Evolutionary conservation across 169 alveolate species (phyloP).

Genomic region (Plasmodium reichenowi): DNA sequence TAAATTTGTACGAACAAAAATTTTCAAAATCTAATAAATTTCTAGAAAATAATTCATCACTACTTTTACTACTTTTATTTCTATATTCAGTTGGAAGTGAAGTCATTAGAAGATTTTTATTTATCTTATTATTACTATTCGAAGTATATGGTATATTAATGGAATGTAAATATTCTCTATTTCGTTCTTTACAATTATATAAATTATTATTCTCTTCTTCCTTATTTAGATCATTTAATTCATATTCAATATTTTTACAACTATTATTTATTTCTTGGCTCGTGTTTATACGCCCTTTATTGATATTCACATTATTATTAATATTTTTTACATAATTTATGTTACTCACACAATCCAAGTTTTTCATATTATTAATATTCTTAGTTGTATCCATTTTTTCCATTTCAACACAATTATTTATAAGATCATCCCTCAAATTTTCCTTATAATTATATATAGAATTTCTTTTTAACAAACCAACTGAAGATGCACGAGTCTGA

Average conservation of each 20-base stretch:
- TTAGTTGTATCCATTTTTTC: too few relatives aligned
- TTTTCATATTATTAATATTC: too few relatives aligned
- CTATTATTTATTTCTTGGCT: not conserved
- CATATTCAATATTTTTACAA: not conserved
- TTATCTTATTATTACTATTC: not conserved
- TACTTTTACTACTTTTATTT: not conserved
- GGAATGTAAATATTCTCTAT: conserved; percentile 34
- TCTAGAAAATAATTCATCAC: conserved; percentile 34
- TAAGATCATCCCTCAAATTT: not conserved
- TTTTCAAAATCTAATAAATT: conserved; percentile 24
- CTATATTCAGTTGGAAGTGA: conserved; percentile 30
- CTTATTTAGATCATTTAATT: not conserved
- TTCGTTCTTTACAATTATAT: conserved; percentile 39
- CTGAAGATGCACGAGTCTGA: conserved; percentile 8
- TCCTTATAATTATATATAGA: conserved; percentile 15
- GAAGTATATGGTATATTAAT: conserved; percentile 9
- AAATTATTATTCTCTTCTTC: not conserved
- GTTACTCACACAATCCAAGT: too few relatives aligned
- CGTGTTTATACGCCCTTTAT: not conserved
- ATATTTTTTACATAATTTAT: too few relatives aligned
- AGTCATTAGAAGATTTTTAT: conserved; percentile 2
- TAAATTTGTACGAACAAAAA: conserved; percentile 44
- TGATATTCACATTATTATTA: not conserved
- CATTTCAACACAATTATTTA: too few relatives aligned
- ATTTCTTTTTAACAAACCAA: conserved; percentile 11